Percentiles rank a stretch among this genome's conserved stretches.
Conservation (phyloP, 2,329 filamentous ascomycete genomes). For the Cladosporium velox region DNA sequence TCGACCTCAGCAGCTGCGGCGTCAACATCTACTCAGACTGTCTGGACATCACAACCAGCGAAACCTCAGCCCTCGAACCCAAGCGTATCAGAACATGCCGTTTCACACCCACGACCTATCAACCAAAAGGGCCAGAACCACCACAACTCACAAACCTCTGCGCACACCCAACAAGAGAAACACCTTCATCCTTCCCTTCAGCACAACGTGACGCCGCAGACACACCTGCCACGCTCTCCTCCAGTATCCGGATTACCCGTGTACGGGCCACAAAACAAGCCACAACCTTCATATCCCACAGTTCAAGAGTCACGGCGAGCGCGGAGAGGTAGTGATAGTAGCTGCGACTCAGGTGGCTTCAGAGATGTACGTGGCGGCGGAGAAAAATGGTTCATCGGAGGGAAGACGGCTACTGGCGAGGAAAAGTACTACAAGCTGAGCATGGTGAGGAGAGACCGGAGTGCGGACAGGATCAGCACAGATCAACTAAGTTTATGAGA, state of each 20-base stretch:
- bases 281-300: slow-evolving; percentile 37
- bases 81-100: slow-evolving; percentile 35
- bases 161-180: slow-evolving; percentile 40
- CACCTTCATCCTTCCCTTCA: slow-evolving; percentile 36
- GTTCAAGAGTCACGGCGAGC: slow-evolving; percentile 33
- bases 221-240: slow-evolving; percentile 40
- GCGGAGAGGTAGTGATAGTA: slow-evolving; percentile 72
- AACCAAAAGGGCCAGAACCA: slow-evolving; percentile 46
- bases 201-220: slow-evolving; percentile 40
- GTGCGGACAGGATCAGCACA: slow-evolving; percentile 72
- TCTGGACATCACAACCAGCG: slow-evolving; percentile 22
- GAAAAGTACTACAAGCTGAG: slow-evolving; percentile 80
- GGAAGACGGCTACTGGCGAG: slow-evolving; percentile 73
- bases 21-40: slow-evolving; percentile 32
- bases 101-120: slow-evolving; percentile 49
- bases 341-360: slow-evolving; percentile 73
- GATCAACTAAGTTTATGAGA: slow-evolving; percentile 73
- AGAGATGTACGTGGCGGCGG: slow-evolving; percentile 71
- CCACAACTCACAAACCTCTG: slow-evolving; percentile 27
- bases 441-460: slow-evolving; percentile 71
- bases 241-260: slow-evolving; percentile 37
- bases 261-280: slow-evolving; percentile 39
- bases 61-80: slow-evolving; percentile 22
- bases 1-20: slow-evolving; percentile 45
- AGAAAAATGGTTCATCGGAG: slow-evolving; percentile 82